Conservation (phyloP, 306 rosid species). For the Acacia crassicarpa region DNA sequence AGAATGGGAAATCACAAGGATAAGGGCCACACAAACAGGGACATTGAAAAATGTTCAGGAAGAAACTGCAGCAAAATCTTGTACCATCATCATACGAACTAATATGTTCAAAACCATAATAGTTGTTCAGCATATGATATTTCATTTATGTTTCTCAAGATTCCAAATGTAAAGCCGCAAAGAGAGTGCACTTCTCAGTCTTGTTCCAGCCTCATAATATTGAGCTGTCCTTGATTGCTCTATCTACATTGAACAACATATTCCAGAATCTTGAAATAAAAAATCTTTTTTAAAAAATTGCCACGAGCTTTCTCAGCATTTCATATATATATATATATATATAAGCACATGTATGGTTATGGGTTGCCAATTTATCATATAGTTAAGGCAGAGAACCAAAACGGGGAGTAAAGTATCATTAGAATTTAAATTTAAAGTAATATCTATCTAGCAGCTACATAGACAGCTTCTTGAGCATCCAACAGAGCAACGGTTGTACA, state of each 20-base stretch:
- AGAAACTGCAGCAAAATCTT: neutral
- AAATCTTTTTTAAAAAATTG: neutral
- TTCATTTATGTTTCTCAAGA: neutral
- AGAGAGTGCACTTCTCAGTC: neutral
- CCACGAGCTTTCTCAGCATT: neutral
- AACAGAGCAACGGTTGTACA: neutral
- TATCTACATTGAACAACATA: neutral
- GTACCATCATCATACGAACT: neutral
- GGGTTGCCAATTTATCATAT: neutral
- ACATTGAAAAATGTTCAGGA: neutral
- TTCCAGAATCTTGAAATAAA: neutral
- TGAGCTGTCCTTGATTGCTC: neutral
- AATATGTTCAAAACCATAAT: neutral
- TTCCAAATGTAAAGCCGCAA: neutral
- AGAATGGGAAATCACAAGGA: neutral
- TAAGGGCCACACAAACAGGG: neutral
- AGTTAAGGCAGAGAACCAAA: neutral
- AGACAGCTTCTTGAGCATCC: neutral
- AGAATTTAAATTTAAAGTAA: neutral
- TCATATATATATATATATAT: too few species aligned
- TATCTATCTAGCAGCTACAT: neutral
- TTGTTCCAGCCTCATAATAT: neutral
- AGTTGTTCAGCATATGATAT: neutral
- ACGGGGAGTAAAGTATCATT: too few species aligned
- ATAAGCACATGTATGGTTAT: neutral